A percentile compares a stretch with the other conserved stretches of the same genome.
Conservation (phyloP, 768 basidiomycete species). For the Cystofilobasidium capitatum region DNA sequence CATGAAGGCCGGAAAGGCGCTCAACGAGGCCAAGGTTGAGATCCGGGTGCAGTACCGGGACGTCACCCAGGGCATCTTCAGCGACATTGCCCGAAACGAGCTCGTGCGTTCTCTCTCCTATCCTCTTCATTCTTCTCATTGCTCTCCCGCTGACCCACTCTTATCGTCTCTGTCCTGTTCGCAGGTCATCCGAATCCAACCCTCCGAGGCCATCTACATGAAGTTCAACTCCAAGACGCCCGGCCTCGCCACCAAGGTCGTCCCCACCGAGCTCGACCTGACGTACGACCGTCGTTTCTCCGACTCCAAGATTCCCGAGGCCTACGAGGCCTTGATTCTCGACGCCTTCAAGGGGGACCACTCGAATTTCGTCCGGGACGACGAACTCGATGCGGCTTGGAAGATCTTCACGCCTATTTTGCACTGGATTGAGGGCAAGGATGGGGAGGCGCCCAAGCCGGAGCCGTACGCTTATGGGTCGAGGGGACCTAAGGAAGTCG, state of each 20-base stretch:
- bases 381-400: slow-evolving; percentile 96
- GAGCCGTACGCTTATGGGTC: slow-evolving; percentile 82
- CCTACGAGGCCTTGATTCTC: slow-evolving; percentile 68
- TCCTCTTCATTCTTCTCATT: neutral
- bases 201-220: slow-evolving; percentile 89
- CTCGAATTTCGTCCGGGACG: slow-evolving; percentile 96
- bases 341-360: slow-evolving; percentile 97
- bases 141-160: neutral
- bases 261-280: slow-evolving; percentile 95
- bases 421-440: slow-evolving; percentile 85
- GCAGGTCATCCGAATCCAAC: slow-evolving; percentile 84
- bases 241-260: slow-evolving; percentile 75
- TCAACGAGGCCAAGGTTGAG: slow-evolving; percentile 98
- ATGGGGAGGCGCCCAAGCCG: slow-evolving; percentile 55
- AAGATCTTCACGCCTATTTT: slow-evolving; percentile 58
- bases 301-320: slow-evolving; percentile 81
- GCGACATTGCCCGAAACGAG: slow-evolving; percentile 90
- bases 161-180: neutral
- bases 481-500: slow-evolving; percentile 79
- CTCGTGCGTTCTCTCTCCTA: slow-evolving; percentile 44
- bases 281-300: slow-evolving; percentile 93
- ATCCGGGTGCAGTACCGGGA: slow-evolving; percentile 97
- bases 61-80: slow-evolving; percentile 92
- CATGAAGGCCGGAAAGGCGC: slow-evolving; percentile 92
- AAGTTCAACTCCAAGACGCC: slow-evolving; percentile 94